Conservation (phyloP, 1,139 yeast species). For the Debaryomyces fabryi region DNA sequence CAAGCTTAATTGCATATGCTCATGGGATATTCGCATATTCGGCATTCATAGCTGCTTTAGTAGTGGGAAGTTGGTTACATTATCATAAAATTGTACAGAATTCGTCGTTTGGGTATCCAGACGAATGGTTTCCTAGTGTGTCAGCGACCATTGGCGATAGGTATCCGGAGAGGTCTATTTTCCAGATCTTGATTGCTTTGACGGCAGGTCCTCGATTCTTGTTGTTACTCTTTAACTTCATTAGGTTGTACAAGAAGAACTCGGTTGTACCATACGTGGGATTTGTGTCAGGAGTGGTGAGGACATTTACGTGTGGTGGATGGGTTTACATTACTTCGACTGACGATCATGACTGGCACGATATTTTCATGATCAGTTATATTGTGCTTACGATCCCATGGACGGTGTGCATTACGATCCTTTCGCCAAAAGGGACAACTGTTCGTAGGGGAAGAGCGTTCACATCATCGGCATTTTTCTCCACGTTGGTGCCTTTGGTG, state of each 20-base stretch:
- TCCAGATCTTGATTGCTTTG: slow-evolving; percentile 79
- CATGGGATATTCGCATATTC: slow-evolving; percentile 71
- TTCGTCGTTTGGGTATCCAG: slow-evolving; percentile 87
- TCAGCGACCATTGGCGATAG: slow-evolving; percentile 96
- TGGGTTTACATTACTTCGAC: slow-evolving; percentile 98
- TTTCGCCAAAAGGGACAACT: slow-evolving; percentile 52
- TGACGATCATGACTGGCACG: slow-evolving; percentile 96
- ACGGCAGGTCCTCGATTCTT: slow-evolving; percentile 88
- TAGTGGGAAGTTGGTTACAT: slow-evolving; percentile 73
- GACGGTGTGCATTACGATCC: slow-evolving; percentile 65
- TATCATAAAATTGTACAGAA: slow-evolving; percentile 86
- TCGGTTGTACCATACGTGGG: slow-evolving; percentile 45
- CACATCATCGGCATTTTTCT: slow-evolving; percentile 66
- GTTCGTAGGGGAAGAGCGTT: slow-evolving; percentile 55
- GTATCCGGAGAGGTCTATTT: slow-evolving; percentile 91
- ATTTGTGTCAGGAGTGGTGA: slow-evolving; percentile 62
- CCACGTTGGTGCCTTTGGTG: slow-evolving; percentile 73
- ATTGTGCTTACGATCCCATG: slow-evolving; percentile 90
- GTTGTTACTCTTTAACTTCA: slow-evolving; percentile 62
- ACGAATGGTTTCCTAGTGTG: slow-evolving; percentile 98
- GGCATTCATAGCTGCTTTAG: slow-evolving; percentile 76
- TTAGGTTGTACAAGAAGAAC: slow-evolving; percentile 41
- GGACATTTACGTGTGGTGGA: slow-evolving; percentile 96
- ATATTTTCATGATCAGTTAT: slow-evolving; percentile 90
- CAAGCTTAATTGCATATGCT: slow-evolving; percentile 63